A percentile compares a stretch with the other conserved stretches of the same genome.
Conservation (phyloP, 2,329 filamentous ascomycete species). For the Sporothrix globosa region DNA sequence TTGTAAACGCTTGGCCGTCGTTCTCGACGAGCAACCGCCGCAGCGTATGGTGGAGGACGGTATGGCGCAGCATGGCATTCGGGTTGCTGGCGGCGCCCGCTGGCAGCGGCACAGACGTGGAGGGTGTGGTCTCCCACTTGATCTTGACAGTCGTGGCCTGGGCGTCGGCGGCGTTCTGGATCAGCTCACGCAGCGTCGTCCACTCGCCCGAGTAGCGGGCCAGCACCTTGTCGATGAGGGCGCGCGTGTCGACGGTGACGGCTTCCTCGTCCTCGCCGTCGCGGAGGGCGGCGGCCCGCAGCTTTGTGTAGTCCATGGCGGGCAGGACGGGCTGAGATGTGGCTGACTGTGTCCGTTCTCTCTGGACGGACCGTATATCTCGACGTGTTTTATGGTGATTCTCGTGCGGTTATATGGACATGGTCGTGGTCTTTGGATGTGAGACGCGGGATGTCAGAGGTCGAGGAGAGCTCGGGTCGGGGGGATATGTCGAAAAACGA, state of each 20-base stretch:
- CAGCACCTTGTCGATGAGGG: slow-evolving; percentile 95
- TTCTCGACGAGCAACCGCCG: slow-evolving; percentile 89
- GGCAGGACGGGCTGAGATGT: not conserved
- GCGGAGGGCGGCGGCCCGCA: slow-evolving; percentile 84
- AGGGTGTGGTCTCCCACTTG: slow-evolving; percentile 89
- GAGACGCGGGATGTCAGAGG: slow-evolving; percentile 20
- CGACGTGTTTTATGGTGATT: not conserved
- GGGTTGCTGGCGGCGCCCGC: not conserved
- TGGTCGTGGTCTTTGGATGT: slow-evolving; percentile 1
- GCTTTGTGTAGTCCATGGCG: slow-evolving; percentile 70
- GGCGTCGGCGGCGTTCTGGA: slow-evolving; percentile 98
- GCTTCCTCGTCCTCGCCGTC: slow-evolving; percentile 92
- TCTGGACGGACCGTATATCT: not conserved
- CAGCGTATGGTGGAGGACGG: slow-evolving; percentile 81
- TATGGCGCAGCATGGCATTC: slow-evolving; percentile 70
- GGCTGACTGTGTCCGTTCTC: not conserved
- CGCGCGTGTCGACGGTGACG: slow-evolving; percentile 95
- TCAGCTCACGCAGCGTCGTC: slow-evolving; percentile 85
- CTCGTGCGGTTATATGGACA: not conserved
- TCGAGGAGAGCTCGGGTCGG: not conserved
- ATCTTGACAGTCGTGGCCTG: slow-evolving; percentile 87
- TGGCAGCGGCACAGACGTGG: slow-evolving; percentile 75
- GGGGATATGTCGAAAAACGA: not conserved
- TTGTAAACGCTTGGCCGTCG: slow-evolving; percentile 82
- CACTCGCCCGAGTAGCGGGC: slow-evolving; percentile 97